phyloP scores from a whole-genome alignment of 495 filamentous ascomycete species.

The Penicillium cataractarum region DNA sequence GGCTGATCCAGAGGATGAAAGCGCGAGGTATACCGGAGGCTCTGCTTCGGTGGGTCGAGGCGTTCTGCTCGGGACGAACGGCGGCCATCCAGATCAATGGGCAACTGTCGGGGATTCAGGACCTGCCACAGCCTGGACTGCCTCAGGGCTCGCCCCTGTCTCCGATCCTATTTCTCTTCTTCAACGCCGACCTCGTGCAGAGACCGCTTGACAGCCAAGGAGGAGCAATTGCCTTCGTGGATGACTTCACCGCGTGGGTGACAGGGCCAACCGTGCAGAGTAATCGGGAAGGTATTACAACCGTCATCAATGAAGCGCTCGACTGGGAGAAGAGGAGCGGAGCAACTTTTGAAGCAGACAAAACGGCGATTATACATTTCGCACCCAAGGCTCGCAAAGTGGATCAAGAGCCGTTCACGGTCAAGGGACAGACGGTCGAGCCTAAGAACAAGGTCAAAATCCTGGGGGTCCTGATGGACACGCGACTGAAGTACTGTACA shows the following conservation, averaged over 20 bases:
- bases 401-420: slow-evolving; percentile 26
- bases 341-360: slow-evolving; percentile 33
- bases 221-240: slow-evolving; percentile 25
- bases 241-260: too few relatives aligned
- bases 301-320: slow-evolving; percentile 24
- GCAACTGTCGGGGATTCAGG: slow-evolving; percentile 18
- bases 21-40: slow-evolving; percentile 4
- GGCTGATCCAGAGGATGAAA: too few relatives aligned
- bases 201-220: slow-evolving; percentile 19
- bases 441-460: slow-evolving; percentile 15
- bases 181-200: slow-evolving; percentile 34
- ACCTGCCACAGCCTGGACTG: slow-evolving; percentile 24
- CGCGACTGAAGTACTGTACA: not conserved
- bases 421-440: slow-evolving; percentile 30
- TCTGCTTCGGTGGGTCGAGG: slow-evolving; percentile 36
- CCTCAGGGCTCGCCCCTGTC: slow-evolving; percentile 38
- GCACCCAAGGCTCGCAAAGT: slow-evolving; percentile 26
- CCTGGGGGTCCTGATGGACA: not conserved
- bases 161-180: slow-evolving; percentile 38
- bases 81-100: too few relatives aligned
- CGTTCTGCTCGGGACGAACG: slow-evolving; percentile 32
- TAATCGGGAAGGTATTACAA: slow-evolving; percentile 26
- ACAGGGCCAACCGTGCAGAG: slow-evolving; percentile 17
- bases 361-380: slow-evolving; percentile 33
- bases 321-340: slow-evolving; percentile 30